Conservation (phyloP, 805 yeast species). For the Nakazawaea siamensis region DNA sequence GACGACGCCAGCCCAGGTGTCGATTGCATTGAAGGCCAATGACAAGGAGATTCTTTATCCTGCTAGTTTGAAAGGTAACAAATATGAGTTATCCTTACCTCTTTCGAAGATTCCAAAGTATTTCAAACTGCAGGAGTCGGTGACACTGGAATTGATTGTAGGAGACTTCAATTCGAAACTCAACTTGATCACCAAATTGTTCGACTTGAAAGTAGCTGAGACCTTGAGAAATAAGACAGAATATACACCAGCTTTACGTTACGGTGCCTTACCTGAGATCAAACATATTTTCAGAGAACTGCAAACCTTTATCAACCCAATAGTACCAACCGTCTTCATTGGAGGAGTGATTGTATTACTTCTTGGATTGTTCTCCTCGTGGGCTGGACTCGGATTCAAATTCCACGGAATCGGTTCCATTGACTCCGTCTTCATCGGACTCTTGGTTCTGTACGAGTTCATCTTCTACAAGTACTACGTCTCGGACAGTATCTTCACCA, state of each 20-base stretch:
- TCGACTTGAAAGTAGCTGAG: constrained; percentile 11
- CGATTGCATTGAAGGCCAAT: constrained; percentile 2
- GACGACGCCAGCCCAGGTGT: constrained; percentile 19
- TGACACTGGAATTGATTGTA: constrained; percentile 17
- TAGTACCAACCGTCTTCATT: constrained; percentile 44
- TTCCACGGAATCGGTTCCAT: constrained; percentile 24
- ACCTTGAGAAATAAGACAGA: background rate
- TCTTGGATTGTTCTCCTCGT: constrained; percentile 32
- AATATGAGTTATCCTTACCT: constrained; percentile 13
- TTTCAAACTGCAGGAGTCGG: constrained; percentile 13
- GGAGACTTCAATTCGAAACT: constrained; percentile 18
- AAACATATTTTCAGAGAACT: constrained; percentile 49
- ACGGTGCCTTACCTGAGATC: constrained; percentile 53
- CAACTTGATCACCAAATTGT: constrained; percentile 14
- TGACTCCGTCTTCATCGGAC: constrained; percentile 34
- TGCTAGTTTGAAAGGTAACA: constrained; percentile 8
- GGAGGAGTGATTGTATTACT: constrained; percentile 33
- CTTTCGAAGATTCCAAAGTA: constrained; percentile 17
- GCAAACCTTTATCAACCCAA: constrained; percentile 42
- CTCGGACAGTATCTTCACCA: constrained; percentile 51
- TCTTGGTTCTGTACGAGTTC: constrained; percentile 42
- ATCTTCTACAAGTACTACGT: constrained; percentile 51
- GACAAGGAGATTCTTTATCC: constrained; percentile 18
- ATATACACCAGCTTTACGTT: constrained; percentile 22
- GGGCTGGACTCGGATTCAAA: constrained; percentile 31